Evolutionary conservation across 352 stramenopile genomes (phyloP).

Genomic region (Globisporangium ultimum): DNA sequence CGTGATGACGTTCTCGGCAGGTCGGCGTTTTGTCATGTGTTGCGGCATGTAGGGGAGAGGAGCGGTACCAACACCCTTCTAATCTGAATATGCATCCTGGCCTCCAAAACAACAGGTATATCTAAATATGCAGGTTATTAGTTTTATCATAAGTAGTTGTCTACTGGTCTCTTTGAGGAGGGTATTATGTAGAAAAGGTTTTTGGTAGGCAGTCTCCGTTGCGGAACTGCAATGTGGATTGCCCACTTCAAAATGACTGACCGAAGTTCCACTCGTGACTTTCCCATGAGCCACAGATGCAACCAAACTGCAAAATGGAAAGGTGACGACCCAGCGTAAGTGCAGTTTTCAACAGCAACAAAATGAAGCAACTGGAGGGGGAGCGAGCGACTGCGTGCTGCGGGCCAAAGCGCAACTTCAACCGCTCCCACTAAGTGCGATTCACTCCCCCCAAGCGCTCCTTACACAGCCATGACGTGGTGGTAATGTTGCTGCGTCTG

Average conservation of each 20-base stretch:
- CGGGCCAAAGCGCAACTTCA: neutral
- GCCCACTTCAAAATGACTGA: neutral
- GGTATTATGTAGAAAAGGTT: neutral
- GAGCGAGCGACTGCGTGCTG: too few species aligned
- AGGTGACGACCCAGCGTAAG: conserved; percentile 6
- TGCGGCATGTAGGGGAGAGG: too few species aligned
- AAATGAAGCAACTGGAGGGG: too few species aligned
- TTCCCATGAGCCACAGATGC: too few species aligned
- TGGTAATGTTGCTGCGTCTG: neutral
- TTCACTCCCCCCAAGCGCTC: neutral
- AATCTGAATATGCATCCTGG: too few species aligned
- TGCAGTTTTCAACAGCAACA: neutral
- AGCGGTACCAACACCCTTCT: too few species aligned
- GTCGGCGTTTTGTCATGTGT: neutral
- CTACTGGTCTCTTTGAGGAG: too few species aligned
- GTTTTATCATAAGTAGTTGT: too few species aligned
- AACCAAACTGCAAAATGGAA: neutral
- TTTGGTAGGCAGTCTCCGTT: neutral
- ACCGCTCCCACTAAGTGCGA: neutral
- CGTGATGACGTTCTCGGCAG: neutral
- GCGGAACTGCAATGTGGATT: neutral
- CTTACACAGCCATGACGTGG: too few species aligned
- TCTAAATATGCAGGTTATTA: too few species aligned
- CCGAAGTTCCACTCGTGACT: neutral
- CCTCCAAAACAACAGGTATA: too few species aligned